Evolutionary conservation across 2,329 filamentous ascomycete genomes (phyloP).

Genomic region (Xylariaceae sp.): DNA sequence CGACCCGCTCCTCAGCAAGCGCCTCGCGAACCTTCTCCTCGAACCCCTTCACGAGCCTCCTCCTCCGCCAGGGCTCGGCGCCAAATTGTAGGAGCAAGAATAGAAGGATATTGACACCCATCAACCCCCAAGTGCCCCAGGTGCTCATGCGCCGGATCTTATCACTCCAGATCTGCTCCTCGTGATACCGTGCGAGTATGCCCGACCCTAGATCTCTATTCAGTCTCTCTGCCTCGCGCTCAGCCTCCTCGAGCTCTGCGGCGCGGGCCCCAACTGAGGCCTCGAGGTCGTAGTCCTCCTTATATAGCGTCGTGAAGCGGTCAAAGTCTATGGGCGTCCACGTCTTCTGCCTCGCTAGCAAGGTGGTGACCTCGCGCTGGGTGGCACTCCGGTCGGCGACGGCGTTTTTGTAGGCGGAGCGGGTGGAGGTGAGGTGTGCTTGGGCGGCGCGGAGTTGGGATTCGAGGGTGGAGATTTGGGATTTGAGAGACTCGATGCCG

Average conservation of each 20-base stretch:
- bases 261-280: slow-evolving; percentile 73
- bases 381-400: slow-evolving; percentile 81
- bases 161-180: slow-evolving; percentile 99
- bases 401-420: slow-evolving; percentile 76
- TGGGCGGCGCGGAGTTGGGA: slow-evolving; percentile 57
- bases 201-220: slow-evolving; percentile 72
- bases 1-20: slow-evolving; percentile 62
- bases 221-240: slow-evolving; percentile 76
- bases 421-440: slow-evolving; percentile 65
- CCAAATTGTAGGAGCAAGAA: slow-evolving; percentile 84
- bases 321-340: slow-evolving; percentile 88
- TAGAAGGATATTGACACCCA: slow-evolving; percentile 92
- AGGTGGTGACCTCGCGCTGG: slow-evolving; percentile 91
- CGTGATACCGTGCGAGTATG: slow-evolving; percentile 90
- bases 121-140: slow-evolving; percentile 97
- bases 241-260: slow-evolving; percentile 68
- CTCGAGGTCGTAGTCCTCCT: slow-evolving; percentile 90
- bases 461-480: slow-evolving; percentile 70
- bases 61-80: slow-evolving; percentile 88
- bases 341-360: slow-evolving; percentile 89
- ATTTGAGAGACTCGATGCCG: slow-evolving; percentile 81
- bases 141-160: slow-evolving; percentile 94
- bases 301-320: slow-evolving; percentile 88
- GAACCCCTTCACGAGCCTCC: slow-evolving; percentile 76
- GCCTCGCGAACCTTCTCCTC: slow-evolving; percentile 72